Conservation (phyloP, 441 rosid genomes). For the Adansonia gregorii region DNA sequence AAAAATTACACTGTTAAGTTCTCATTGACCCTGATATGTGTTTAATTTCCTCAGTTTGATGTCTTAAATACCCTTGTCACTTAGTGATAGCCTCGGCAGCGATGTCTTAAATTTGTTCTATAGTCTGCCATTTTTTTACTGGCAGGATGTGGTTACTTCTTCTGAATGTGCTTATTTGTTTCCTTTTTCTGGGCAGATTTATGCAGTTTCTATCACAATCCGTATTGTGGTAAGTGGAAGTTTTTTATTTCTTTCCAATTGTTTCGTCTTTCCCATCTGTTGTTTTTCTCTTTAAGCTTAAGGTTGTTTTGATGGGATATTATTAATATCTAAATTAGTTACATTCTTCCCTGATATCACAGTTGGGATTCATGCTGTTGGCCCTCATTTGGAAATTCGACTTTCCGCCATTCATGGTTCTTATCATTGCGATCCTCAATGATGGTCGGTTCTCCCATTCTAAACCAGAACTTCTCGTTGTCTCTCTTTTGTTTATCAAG, state of each 20-base stretch:
- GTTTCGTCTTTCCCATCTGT: neutral
- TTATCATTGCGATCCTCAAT: slow-evolving; percentile 92
- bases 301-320: neutral
- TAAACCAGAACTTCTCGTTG: neutral
- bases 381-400: slow-evolving; percentile 97
- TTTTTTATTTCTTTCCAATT: slow-evolving; percentile 2
- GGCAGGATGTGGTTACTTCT: neutral
- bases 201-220: slow-evolving; percentile 94
- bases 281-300: neutral
- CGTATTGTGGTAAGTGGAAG: slow-evolving; percentile 85
- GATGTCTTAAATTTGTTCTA: neutral
- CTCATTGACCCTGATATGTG: neutral
- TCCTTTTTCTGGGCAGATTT: slow-evolving; percentile 58
- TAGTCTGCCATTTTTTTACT: neutral
- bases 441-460: slow-evolving; percentile 67
- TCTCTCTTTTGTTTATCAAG: neutral
- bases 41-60: neutral
- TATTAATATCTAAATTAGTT: slow-evolving; percentile 4
- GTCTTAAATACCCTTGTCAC: neutral
- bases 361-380: slow-evolving; percentile 94
- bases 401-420: slow-evolving; percentile 99
- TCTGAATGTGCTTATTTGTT: slow-evolving; percentile 9
- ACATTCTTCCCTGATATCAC: slow-evolving; percentile 23
- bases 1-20: slow-evolving; percentile 85
- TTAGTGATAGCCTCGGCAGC: neutral